A percentile compares a stretch with the other conserved stretches of the same genome.
phyloP scores from a whole-genome alignment of 768 basidiomycete genomes.

The Leccinum rimulosum region DNA sequence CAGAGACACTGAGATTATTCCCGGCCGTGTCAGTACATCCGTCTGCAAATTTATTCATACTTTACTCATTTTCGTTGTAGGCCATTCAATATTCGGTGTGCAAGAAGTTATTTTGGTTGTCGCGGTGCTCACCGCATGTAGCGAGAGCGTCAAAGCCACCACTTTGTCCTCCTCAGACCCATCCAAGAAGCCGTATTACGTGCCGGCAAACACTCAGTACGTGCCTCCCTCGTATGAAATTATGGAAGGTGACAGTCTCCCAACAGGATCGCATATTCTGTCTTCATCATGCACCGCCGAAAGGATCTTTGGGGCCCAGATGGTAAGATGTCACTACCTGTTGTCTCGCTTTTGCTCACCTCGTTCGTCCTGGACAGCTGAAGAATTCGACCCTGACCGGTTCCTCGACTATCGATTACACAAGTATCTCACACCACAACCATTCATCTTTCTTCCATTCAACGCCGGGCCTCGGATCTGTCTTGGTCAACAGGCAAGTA shows the following conservation, averaged over 20 bases:
- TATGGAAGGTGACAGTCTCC: neutral
- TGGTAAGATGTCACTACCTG: constrained; percentile 34
- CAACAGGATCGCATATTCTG: constrained; percentile 47
- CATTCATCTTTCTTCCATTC: constrained; percentile 71
- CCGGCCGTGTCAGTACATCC: constrained; percentile 41
- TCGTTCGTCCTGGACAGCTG: constrained; percentile 37
- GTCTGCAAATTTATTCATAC: neutral
- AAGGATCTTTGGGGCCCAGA: constrained; percentile 72
- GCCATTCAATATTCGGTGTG: constrained; percentile 50
- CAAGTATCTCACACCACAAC: constrained; percentile 59
- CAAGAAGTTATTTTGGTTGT: neutral
- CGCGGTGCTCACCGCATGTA: constrained; percentile 18
- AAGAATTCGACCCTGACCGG: constrained; percentile 69
- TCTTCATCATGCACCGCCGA: constrained; percentile 64
- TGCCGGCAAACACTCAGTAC: constrained; percentile 42
- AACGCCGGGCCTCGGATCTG: constrained; percentile 57
- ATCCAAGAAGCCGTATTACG: constrained; percentile 25
- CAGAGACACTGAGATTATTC: constrained; percentile 55
- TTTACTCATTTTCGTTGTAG: constrained; percentile 13
- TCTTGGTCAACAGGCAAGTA: constrained; percentile 53
- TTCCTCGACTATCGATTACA: constrained; percentile 64
- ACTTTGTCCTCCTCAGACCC: constrained; percentile 39
- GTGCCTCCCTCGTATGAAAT: neutral
- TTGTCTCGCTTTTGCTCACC: neutral
- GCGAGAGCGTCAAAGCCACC: constrained; percentile 46